Conservation (phyloP, 805 yeast genomes). For the Ogataea neopini region DNA sequence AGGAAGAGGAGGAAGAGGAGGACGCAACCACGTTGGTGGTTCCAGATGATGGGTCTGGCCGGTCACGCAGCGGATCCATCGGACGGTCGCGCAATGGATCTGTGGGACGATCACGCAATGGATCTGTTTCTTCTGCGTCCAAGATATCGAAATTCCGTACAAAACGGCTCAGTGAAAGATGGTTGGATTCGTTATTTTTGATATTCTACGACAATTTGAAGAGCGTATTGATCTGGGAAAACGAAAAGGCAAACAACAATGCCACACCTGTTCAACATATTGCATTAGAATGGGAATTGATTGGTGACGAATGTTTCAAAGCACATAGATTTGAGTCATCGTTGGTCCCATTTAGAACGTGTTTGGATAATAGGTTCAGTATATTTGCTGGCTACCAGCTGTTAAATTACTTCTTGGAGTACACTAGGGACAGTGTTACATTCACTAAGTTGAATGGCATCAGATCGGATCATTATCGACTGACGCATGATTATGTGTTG, state of each 20-base stretch:
- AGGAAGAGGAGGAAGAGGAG: slow-evolving; percentile 6
- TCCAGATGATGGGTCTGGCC: slow-evolving; percentile 3
- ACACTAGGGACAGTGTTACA: slow-evolving; percentile 21
- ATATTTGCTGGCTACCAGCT: slow-evolving; percentile 55
- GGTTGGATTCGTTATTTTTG: slow-evolving; percentile 71
- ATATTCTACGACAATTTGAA: slow-evolving; percentile 69
- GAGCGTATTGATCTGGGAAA: slow-evolving; percentile 66
- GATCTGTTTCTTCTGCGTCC: slow-evolving; percentile 26
- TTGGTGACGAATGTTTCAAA: slow-evolving; percentile 56
- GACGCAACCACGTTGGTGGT: slow-evolving; percentile 5
- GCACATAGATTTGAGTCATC: slow-evolving; percentile 50
- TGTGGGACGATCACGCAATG: slow-evolving; percentile 13
- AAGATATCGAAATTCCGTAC: slow-evolving; percentile 31
- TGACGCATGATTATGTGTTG: slow-evolving; percentile 40
- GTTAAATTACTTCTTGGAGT: slow-evolving; percentile 44
- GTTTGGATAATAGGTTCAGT: slow-evolving; percentile 60
- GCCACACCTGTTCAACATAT: slow-evolving; percentile 44
- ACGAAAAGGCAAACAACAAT: slow-evolving; percentile 29
- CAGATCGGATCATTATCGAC: slow-evolving; percentile 17
- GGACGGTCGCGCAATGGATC: slow-evolving; percentile 24
- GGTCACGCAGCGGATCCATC: slow-evolving; percentile 22
- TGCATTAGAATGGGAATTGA: slow-evolving; percentile 73
- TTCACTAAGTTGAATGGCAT: slow-evolving; percentile 30
- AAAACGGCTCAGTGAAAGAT: slow-evolving; percentile 68
- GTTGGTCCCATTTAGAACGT: slow-evolving; percentile 53